Evolutionary conservation across 257 asterid genomes (phyloP).

Genomic region (Euphrasia confusa): DNA sequence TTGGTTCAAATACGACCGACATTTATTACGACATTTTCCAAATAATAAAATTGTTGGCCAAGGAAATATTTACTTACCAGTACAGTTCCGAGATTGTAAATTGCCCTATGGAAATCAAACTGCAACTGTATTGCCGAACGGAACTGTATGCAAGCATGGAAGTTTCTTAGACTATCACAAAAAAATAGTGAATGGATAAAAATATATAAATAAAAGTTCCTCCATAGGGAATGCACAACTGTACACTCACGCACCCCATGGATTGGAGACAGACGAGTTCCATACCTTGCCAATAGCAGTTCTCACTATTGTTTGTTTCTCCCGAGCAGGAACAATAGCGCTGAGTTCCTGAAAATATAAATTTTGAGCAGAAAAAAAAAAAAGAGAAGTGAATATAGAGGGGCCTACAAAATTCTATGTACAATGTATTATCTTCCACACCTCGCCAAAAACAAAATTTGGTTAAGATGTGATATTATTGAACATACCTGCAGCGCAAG

Average conservation of each 20-base stretch:
- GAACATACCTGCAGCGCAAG: constrained; percentile 93
- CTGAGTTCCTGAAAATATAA: constrained; percentile 81
- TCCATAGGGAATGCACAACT: constrained; percentile 4
- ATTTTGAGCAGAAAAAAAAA: constrained; percentile 20
- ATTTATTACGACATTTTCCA: background rate
- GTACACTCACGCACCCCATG: constrained; percentile 15
- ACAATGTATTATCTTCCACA: constrained; percentile 9
- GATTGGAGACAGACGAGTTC: constrained; percentile 12
- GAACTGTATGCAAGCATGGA: constrained; percentile 51
- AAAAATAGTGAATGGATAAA: background rate
- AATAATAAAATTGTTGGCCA: constrained; percentile 13
- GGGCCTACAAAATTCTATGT: background rate
- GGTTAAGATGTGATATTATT: constrained; percentile 12
- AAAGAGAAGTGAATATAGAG: constrained; percentile 19
- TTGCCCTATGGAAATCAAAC: constrained; percentile 98
- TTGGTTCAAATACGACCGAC: constrained; percentile 27
- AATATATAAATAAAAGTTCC: background rate
- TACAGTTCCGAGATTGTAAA: constrained; percentile 98
- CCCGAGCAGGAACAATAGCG: constrained; percentile 98
- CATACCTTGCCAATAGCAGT: constrained; percentile 92
- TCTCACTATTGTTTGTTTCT: constrained; percentile 84
- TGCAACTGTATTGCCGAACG: constrained; percentile 95
- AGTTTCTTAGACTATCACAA: constrained; percentile 19
- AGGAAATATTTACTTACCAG: constrained; percentile 58
- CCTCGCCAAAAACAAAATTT: background rate